These are phyloP conservation scores for Monosporozyma siamensis DNA, from an alignment of 805 yeast species.

Conservation along the genomic window DNA sequence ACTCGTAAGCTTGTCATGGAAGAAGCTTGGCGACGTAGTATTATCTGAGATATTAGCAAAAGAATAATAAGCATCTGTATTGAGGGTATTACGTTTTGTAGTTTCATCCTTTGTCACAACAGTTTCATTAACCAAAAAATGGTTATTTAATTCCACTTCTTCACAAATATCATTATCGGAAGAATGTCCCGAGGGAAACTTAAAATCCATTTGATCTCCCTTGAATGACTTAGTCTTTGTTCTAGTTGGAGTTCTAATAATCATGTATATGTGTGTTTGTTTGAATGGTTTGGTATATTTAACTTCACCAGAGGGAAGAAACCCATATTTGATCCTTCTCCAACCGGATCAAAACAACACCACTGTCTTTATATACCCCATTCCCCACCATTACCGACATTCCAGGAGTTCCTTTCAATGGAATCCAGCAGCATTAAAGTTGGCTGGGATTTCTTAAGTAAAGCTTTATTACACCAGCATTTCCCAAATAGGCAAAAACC, in stretches of 20 bases:
- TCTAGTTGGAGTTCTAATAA: constrained; percentile 27
- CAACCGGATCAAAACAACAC: not conserved
- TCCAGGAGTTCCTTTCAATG: too few species aligned
- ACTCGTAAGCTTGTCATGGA: not conserved
- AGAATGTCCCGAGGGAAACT: constrained; percentile 27
- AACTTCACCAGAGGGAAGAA: too few species aligned
- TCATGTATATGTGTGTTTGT: not conserved
- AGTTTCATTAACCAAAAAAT: constrained; percentile 22
- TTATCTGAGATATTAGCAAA: constrained; percentile 33
- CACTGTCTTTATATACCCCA: too few species aligned
- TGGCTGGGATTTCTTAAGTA: too few species aligned
- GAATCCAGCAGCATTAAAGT: too few species aligned
- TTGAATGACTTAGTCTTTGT: constrained; percentile 32
- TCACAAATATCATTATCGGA: not conserved
- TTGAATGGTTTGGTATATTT: too few species aligned
- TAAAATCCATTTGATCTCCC: constrained; percentile 34
- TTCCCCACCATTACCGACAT: too few species aligned
- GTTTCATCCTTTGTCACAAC: too few species aligned
- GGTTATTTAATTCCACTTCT: constrained; percentile 19
- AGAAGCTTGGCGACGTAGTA: constrained; percentile 22
- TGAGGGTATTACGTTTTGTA: constrained; percentile 4
- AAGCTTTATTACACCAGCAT: constrained; percentile 3
- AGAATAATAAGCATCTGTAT: constrained; percentile 25
- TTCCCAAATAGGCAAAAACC: constrained; percentile 1
- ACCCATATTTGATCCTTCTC: too few species aligned